These are phyloP conservation scores for Xylariaceae sp. DNA, from an alignment of 2,329 filamentous ascomycete genomes.

Conservation along the genomic window DNA sequence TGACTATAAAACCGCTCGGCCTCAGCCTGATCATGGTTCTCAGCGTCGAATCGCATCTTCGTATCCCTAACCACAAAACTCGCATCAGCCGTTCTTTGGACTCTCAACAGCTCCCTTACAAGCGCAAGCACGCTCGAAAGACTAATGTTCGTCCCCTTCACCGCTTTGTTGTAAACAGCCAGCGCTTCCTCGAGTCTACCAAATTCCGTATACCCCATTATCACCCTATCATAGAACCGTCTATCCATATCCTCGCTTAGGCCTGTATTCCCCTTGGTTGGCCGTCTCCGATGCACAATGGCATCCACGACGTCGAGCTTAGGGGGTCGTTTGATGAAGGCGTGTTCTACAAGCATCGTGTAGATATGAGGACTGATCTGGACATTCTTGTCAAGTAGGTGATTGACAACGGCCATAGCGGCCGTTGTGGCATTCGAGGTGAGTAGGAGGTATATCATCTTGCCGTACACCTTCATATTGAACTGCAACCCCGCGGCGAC, in stretches of 20 bases:
- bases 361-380: slow-evolving; percentile 62
- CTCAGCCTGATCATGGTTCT: slow-evolving; percentile 7
- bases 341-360: slow-evolving; percentile 68
- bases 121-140: too few species aligned
- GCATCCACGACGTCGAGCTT: slow-evolving; percentile 56
- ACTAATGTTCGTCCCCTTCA: too few species aligned
- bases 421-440: slow-evolving; percentile 42
- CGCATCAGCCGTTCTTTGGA: slow-evolving; percentile 13
- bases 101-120: too few species aligned
- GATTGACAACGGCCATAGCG: slow-evolving; percentile 57
- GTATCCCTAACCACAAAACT: slow-evolving; percentile 21
- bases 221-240: slow-evolving; percentile 39
- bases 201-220: slow-evolving; percentile 60
- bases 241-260: slow-evolving; percentile 41
- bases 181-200: slow-evolving; percentile 50
- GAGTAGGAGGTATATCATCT: slow-evolving; percentile 65
- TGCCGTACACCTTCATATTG: slow-evolving; percentile 62
- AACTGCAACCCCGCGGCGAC: slow-evolving; percentile 52
- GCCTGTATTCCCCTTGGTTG: slow-evolving; percentile 1
- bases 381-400: slow-evolving; percentile 55
- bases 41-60: slow-evolving; percentile 18
- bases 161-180: slow-evolving; percentile 35
- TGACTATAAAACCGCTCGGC: slow-evolving; percentile 21
- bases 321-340: slow-evolving; percentile 56
- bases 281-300: slow-evolving; percentile 50